phyloP scores from a whole-genome alignment of 495 filamentous ascomycete genomes.

The Penicillium daleae region DNA sequence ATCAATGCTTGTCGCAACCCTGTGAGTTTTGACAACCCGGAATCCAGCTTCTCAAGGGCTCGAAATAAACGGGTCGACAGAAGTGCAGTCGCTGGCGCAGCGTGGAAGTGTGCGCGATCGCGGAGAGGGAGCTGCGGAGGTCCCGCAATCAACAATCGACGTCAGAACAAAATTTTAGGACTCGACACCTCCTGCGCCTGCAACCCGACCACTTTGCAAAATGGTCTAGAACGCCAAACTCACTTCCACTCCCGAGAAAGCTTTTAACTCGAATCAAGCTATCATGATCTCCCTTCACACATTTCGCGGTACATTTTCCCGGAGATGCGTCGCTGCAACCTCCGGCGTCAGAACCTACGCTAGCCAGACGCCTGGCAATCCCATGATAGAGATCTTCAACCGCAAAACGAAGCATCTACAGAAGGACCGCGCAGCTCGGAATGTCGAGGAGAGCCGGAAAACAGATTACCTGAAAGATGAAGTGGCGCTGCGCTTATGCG shows the following conservation, averaged over 20 bases:
- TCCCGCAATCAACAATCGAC: conserved; percentile 39
- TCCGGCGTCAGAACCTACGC: conserved; percentile 63
- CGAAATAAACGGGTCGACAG: neutral
- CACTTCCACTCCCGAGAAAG: neutral
- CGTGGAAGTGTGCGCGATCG: conserved; percentile 19
- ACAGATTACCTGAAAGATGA: conserved; percentile 94
- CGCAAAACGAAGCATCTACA: conserved; percentile 83
- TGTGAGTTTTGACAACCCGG: neutral
- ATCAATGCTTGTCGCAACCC: neutral
- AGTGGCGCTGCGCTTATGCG: conserved; percentile 81
- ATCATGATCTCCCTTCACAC: conserved; percentile 37
- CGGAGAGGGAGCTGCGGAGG: conserved; percentile 34
- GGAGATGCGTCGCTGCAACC: conserved; percentile 20
- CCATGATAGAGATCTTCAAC: conserved; percentile 90
- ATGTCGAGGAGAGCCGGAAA: conserved; percentile 71
- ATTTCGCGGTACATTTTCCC: conserved; percentile 28
- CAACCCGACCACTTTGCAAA: conserved; percentile 9
- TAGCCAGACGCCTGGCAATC: conserved; percentile 71
- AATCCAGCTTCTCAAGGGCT: neutral
- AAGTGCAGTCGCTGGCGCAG: conserved; percentile 15
- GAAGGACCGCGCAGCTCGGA: conserved; percentile 77
- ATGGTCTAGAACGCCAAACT: conserved; percentile 11
- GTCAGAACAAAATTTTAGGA: conserved; percentile 36
- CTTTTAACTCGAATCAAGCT: neutral
- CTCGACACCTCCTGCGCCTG: conserved; percentile 14